Percentiles rank a stretch among this genome's conserved stretches.
phyloP scores from a whole-genome alignment of 225 moss, liverwort and hornwort genomes.

The Neckera pumila region DNA sequence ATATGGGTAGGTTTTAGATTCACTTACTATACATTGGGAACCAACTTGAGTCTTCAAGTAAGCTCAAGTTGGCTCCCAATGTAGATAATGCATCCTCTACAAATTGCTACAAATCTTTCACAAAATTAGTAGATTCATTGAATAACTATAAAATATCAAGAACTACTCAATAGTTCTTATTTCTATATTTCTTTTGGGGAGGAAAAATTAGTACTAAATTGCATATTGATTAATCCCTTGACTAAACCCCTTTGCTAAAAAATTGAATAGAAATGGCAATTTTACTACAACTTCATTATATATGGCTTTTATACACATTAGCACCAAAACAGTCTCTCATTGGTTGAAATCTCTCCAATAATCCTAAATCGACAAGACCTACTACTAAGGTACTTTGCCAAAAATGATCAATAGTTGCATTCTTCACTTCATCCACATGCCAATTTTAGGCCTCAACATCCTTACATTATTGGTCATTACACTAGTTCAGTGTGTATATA shows the following conservation, averaged over 20 bases:
- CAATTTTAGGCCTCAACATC: rapidly evolving
- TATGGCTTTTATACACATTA: not conserved
- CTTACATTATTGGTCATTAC: too few species aligned
- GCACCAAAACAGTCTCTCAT: not conserved
- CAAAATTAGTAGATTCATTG: not conserved
- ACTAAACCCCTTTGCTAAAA: too few species aligned
- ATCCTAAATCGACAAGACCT: not conserved
- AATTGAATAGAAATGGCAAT: not conserved
- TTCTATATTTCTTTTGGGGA: too few species aligned
- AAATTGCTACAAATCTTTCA: not conserved
- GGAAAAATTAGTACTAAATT: too few species aligned
- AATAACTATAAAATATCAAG: not conserved
- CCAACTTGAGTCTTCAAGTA: not conserved
- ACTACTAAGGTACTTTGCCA: not conserved
- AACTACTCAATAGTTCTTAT: not conserved
- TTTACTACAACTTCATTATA: not conserved
- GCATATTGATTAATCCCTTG: too few species aligned
- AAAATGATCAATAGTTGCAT: not conserved
- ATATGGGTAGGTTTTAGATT: not conserved
- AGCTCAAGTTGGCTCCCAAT: not conserved
- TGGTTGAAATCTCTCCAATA: not conserved
- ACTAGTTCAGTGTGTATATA: too few species aligned
- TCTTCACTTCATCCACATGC: not conserved
- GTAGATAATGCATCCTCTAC: not conserved
- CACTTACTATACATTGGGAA: not conserved